Base-by-base conservation (phyloP, 192 early-diverging fungal species). In the Allomyces javanicus region DNA sequence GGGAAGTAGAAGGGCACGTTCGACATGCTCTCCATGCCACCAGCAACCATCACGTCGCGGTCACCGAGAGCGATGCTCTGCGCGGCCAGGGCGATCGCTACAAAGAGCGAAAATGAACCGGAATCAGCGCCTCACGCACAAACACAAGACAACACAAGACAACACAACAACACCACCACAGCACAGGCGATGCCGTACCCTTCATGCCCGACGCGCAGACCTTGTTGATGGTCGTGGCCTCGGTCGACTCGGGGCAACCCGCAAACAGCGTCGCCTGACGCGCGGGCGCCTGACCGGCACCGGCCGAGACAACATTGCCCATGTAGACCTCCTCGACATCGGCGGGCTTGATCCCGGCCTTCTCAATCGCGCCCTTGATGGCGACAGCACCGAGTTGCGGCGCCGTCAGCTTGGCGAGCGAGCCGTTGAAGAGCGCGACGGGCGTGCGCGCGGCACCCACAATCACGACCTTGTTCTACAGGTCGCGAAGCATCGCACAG, bases 141-240 rank as follows among this genome's bases (percentile, higher is more conserved):
- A 9, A 3, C 3, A 40, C 26, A 1, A 27, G 4, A 1, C 1
- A 4, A 1, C 33, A 40, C 33, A n/a, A n/a, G n/a, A n/a, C 33
- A 3, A 3, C 9, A 3, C 33, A 3, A 3, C 33, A 3, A 40
- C 33, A 58, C 17, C 50, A 58, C 12, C 21, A n/a, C 50, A 2
- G 5, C 12, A 58, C 5, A 10, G 5, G 14, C 2, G 6, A 58
- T 14, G n/a, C 12, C 50, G 50, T 4, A 58, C 50, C 87, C 81
- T 98, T 98, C 87, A 96, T 83, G n/a, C 93, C 96, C 1, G 92
- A 94, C 11, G 93, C 92, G 76, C 96, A 98, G 21, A 98, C 96
- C 74, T 97, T 97, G 80, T 98, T 98, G 78, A 98, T 87, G 64
- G 96, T 95, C 4, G 93, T 94, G 21, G 92, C 91, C 65, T 94